Base-by-base conservation (phyloP, 2,329 filamentous ascomycete genomes). In the Aspergillus sp. region DNA sequence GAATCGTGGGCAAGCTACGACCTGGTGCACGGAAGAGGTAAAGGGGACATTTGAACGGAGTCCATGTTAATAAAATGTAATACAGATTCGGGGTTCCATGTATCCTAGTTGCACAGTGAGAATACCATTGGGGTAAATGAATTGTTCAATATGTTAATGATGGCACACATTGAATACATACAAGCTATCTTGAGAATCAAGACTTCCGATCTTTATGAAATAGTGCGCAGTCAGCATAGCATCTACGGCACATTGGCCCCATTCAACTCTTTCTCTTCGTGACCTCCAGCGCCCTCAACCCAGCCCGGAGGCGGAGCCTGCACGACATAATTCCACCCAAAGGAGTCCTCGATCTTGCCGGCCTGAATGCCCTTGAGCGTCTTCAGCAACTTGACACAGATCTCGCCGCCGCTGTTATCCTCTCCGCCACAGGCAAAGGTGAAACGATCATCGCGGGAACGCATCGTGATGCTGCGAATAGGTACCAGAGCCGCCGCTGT, bases 401-500 rank as follows among this genome's bases (percentile, higher is more conserved):
- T 72, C 29, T 85, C 81, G 0, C 90, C 90, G 12, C 72, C 76
- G 7, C 70, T 51, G 9, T 58, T 74, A 13, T 64, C 60, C 13
- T 61, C 58, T 6, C 68, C 67, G 43, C 62, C 61, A 11, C 74
- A 19, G 19, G 19, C 64, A 56, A 80, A 85, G 6, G 64, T 62
- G 58, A 83, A 79, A 43, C 74, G 78, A 47, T 82, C 76, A 34
- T 68, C 65, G 34, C 68, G 73, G 11, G 76, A 80, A 39, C 69
- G 78, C 58, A 90, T 82, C 3, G 88, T 93, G 64, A 97, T 95
- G 54, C 87, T 93, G 49, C 86, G 86, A 67, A 96, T 93, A 1
- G 91, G 91, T 3, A 97, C 90, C 42, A 98, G 75, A 0, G 88
- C 88, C 0, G 90, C 91, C 0, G 91, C 91, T 0, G 91, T 97